These are phyloP conservation scores for Gossypioides kirkii DNA, from an alignment of 345 rosid species.

Conservation along the genomic window DNA sequence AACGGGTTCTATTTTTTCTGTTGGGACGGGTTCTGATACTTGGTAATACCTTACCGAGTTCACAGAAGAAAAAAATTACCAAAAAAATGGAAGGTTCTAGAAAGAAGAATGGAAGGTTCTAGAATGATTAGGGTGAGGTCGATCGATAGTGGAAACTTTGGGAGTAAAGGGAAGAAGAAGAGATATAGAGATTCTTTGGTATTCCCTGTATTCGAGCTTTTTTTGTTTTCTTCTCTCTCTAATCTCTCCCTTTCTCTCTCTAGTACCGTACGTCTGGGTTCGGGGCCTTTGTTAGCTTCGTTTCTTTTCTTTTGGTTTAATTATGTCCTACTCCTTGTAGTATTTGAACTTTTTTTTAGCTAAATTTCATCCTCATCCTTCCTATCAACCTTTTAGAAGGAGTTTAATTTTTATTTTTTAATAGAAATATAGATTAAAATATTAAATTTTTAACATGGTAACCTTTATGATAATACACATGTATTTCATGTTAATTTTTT, in stretches of 20 bases:
- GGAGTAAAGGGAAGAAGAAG: background rate
- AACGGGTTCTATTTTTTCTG: slow-evolving; percentile 3
- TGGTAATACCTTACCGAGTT: slow-evolving; percentile 37
- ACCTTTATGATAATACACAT: no score
- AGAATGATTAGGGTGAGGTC: slow-evolving; percentile 20
- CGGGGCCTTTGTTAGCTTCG: background rate
- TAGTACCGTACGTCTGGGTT: slow-evolving; percentile 33
- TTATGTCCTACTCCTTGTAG: no score
- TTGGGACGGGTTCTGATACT: background rate
- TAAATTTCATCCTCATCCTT: no score
- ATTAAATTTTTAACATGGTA: no score
- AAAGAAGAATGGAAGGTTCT: slow-evolving; percentile 12
- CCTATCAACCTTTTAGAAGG: no score
- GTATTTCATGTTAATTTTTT: no score
- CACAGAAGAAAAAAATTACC: slow-evolving; percentile 6
- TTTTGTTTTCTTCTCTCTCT: slow-evolving; percentile 21
- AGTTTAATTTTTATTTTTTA: no score
- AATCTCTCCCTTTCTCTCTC: slow-evolving; percentile 15
- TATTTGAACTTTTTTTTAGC: no score
- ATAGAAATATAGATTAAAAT: no score
- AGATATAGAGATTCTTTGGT: slow-evolving; percentile 18
- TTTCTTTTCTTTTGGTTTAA: background rate
- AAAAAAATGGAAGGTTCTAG: slow-evolving; percentile 14
- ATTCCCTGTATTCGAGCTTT: slow-evolving; percentile 20
- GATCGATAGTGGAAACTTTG: slow-evolving; percentile 12